These are phyloP conservation scores for Sclerospora graminicola DNA, from an alignment of 352 stramenopile genomes.

Conservation along the genomic window DNA sequence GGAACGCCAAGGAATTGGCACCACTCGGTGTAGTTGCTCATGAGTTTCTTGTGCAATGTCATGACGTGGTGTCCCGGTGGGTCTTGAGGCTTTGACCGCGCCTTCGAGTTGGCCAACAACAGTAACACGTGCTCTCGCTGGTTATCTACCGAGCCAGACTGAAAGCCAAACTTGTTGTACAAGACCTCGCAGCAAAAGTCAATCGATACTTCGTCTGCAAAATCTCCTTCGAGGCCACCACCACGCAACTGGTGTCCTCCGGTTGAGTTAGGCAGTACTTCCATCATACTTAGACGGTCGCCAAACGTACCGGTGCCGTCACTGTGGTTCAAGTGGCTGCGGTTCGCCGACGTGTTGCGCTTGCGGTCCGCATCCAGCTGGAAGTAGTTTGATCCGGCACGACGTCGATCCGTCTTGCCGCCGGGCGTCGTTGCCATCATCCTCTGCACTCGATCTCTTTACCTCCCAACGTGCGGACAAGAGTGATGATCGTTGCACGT, in stretches of 20 bases:
- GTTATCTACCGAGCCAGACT: slow-evolving; percentile 58
- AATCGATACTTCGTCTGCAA: slow-evolving; percentile 60
- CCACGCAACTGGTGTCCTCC: slow-evolving; percentile 19
- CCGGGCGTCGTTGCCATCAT: slow-evolving; percentile 26
- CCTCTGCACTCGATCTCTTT: not conserved
- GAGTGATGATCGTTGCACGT: slow-evolving; percentile 8
- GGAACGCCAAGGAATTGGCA: slow-evolving; percentile 37
- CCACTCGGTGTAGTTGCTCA: slow-evolving; percentile 60
- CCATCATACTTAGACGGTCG: slow-evolving; percentile 55
- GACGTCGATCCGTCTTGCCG: slow-evolving; percentile 42
- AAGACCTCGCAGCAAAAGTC: slow-evolving; percentile 69
- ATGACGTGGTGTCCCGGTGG: slow-evolving; percentile 34
- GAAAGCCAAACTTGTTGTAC: slow-evolving; percentile 68
- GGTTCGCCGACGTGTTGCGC: slow-evolving; percentile 46
- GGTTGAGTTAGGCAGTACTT: slow-evolving; percentile 30
- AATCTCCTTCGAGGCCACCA: slow-evolving; percentile 50
- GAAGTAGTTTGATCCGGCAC: slow-evolving; percentile 82
- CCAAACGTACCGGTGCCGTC: slow-evolving; percentile 49
- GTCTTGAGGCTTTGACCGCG: slow-evolving; percentile 38
- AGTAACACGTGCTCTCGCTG: slow-evolving; percentile 69
- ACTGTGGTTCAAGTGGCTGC: slow-evolving; percentile 22
- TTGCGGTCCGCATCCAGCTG: slow-evolving; percentile 67
- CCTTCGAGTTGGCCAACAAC: slow-evolving; percentile 58
- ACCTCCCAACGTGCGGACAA: not conserved
- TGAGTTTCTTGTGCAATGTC: slow-evolving; percentile 48